phyloP scores from a whole-genome alignment of 1,284 basidiomycete genomes.

The Irpex sp. region DNA sequence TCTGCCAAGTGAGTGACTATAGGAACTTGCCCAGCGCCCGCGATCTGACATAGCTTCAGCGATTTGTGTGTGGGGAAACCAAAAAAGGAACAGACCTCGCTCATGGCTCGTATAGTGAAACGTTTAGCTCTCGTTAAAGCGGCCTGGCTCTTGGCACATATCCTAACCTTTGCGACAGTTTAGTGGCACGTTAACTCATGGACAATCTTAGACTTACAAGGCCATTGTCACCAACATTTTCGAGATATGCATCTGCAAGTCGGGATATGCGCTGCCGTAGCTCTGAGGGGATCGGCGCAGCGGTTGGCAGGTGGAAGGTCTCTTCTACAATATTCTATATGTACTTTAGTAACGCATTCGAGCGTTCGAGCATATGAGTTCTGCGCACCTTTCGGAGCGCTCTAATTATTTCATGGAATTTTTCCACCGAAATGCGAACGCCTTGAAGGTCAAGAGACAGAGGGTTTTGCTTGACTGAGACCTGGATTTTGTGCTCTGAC shows the following conservation, averaged over 20 bases:
- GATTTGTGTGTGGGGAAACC: neutral
- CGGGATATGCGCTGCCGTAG: conserved; percentile 64
- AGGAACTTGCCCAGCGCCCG: neutral
- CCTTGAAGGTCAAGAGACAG: conserved; percentile 60
- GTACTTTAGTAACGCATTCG: neutral
- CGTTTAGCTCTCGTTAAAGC: conserved; percentile 46
- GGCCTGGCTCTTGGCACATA: conserved; percentile 42
- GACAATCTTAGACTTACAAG: conserved; percentile 34
- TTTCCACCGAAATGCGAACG: conserved; percentile 41
- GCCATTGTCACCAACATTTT: conserved; percentile 41
- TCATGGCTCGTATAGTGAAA: conserved; percentile 45
- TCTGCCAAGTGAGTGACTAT: neutral
- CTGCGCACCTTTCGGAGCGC: conserved; percentile 44
- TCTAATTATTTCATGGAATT: conserved; percentile 40
- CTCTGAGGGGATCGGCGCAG: conserved; percentile 36
- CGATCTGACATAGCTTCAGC: neutral
- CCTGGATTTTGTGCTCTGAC: conserved; percentile 53
- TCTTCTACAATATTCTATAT: conserved; percentile 49
- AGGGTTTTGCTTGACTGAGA: conserved; percentile 53
- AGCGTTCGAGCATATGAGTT: conserved; percentile 15
- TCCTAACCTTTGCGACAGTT: conserved; percentile 41
- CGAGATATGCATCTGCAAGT: conserved; percentile 55
- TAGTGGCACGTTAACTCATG: neutral
- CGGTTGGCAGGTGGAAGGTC: conserved; percentile 43
- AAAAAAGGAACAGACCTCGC: conserved; percentile 39